Evolutionary conservation across 2,329 filamentous ascomycete species (phyloP).

Genomic region (Claviceps lovelessii): DNA sequence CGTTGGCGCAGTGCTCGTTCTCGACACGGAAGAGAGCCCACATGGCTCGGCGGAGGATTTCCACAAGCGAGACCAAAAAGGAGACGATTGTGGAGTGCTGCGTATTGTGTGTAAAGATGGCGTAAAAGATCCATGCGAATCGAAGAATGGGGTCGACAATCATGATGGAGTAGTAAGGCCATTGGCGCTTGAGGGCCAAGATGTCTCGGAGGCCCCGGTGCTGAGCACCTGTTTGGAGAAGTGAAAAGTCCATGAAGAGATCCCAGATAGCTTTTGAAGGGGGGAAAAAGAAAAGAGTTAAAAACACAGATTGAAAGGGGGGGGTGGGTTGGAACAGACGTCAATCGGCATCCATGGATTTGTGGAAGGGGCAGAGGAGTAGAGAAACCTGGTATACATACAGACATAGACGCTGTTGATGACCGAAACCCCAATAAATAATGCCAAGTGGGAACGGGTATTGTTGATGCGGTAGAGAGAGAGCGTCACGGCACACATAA

Average conservation of each 20-base stretch:
- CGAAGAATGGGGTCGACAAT: constrained; percentile 68
- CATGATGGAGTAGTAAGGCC: constrained; percentile 82
- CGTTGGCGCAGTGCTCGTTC: constrained; percentile 93
- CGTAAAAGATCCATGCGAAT: constrained; percentile 91
- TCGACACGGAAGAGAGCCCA: constrained; percentile 93
- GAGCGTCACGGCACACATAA: constrained; percentile 62
- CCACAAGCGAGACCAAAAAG: constrained; percentile 63
- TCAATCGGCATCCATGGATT: not conserved
- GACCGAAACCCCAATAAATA: constrained; percentile 70
- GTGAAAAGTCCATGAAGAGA: constrained; percentile 86
- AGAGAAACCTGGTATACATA: constrained; percentile 15
- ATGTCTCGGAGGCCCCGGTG: constrained; percentile 60
- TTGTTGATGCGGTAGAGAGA: constrained; percentile 70
- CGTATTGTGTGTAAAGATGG: constrained; percentile 61
- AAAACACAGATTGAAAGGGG: too few relatives aligned
- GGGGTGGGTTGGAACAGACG: not conserved
- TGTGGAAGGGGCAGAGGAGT: not conserved
- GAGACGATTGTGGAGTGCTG: constrained; percentile 75
- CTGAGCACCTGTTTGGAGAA: constrained; percentile 63
- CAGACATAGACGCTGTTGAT: constrained; percentile 73
- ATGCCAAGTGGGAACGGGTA: constrained; percentile 39
- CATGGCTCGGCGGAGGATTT: constrained; percentile 71
- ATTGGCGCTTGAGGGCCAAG: constrained; percentile 61
- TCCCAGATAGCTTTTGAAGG: constrained; percentile 58
- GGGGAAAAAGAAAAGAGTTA: too few relatives aligned